Conservation (phyloP, 164 flowering plant genomes). For the Dillenia turbinata region DNA sequence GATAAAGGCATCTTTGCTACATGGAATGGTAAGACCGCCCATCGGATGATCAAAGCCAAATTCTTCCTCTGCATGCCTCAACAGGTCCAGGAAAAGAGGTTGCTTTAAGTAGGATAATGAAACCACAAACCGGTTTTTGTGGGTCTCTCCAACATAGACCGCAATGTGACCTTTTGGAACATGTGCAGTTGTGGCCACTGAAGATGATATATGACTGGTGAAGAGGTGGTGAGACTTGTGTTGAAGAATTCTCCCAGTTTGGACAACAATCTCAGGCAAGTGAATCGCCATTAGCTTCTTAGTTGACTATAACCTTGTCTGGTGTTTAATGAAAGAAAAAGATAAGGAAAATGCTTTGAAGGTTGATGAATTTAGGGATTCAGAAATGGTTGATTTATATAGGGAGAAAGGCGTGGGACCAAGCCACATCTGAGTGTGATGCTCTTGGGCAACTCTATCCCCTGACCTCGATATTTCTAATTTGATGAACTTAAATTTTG, state of each 20-base stretch:
- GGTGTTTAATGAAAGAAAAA: no score
- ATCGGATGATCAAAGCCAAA: conserved; percentile 33
- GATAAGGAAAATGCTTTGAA: no score
- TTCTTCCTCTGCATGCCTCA: conserved; percentile 25
- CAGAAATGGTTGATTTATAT: no score
- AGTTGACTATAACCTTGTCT: no score
- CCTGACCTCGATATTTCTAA: no score
- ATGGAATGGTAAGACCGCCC: conserved; percentile 34
- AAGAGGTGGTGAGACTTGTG: neutral
- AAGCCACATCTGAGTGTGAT: no score
- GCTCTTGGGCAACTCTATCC: no score
- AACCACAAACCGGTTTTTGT: conserved; percentile 24
- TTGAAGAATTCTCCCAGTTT: conserved; percentile 17
- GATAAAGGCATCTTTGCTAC: conserved; percentile 17
- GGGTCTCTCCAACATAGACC: conserved; percentile 30
- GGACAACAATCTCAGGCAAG: conserved; percentile 8
- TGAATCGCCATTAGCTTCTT: conserved; percentile 14
- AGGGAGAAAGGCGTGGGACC: no score
- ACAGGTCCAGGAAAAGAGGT: conserved; percentile 25
- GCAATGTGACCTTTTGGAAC: conserved; percentile 34
- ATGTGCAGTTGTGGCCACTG: conserved; percentile 1
- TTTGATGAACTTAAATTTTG: no score
- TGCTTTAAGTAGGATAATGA: conserved; percentile 34
- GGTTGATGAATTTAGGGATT: no score
- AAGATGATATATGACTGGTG: neutral